Conservation (phyloP, 139 green algal species). For the Chlorella sp. region DNA sequence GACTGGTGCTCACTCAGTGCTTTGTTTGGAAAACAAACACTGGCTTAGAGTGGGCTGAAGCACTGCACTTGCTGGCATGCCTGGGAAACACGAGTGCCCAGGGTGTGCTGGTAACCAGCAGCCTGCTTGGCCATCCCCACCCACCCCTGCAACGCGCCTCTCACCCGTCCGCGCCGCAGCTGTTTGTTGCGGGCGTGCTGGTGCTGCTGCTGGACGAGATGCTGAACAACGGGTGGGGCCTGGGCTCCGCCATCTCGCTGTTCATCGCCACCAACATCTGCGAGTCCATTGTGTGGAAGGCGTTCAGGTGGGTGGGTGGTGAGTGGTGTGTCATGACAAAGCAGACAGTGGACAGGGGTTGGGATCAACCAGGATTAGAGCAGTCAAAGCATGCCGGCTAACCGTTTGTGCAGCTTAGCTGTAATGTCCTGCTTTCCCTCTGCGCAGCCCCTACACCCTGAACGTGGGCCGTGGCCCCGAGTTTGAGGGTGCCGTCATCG, state of each 20-base stretch:
- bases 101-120: no score
- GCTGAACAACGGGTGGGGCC: conserved; percentile 96
- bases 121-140: no score
- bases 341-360: not conserved
- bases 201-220: conserved; percentile 99
- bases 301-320: conserved; percentile 72
- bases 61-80: no score
- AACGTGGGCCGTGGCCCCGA: conserved; percentile 86
- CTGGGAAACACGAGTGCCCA: no score
- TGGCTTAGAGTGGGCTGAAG: no score
- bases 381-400: not conserved
- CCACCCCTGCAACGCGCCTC: not conserved
- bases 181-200: conserved; percentile 98
- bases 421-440: not conserved
- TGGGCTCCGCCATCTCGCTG: conserved; percentile 98
- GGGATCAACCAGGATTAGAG: not conserved
- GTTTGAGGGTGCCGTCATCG: conserved; percentile 99
- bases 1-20: no score
- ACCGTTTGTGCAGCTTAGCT: not conserved
- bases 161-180: conserved; percentile 89
- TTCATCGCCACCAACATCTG: conserved; percentile 99
- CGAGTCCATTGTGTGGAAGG: conserved; percentile 99
- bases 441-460: conserved; percentile 58
- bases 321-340: no score
- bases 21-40: no score